Conservation (phyloP, 2,329 filamentous ascomycete genomes). For the Shiraia sp. region DNA sequence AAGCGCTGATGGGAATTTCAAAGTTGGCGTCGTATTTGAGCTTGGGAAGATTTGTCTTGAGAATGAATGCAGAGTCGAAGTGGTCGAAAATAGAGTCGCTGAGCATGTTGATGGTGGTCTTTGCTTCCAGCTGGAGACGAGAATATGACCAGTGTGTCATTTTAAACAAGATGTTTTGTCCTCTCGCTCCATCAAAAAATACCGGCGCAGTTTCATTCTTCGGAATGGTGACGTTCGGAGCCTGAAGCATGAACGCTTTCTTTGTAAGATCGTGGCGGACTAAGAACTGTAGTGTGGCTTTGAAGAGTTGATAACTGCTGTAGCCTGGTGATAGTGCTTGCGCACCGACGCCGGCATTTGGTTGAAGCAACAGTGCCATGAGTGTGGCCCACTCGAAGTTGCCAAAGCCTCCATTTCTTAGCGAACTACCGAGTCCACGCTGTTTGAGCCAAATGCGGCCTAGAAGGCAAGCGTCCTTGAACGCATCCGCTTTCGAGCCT, state of each 20-base stretch:
- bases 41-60: slow-evolving; percentile 56
- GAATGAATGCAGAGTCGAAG: slow-evolving; percentile 84
- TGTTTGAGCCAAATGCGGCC: slow-evolving; percentile 89
- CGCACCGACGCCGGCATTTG: slow-evolving; percentile 72
- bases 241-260: slow-evolving; percentile 63
- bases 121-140: slow-evolving; percentile 74
- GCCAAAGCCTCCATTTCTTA: slow-evolving; percentile 84
- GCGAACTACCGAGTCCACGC: slow-evolving; percentile 72
- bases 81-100: slow-evolving; percentile 75
- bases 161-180: slow-evolving; percentile 85
- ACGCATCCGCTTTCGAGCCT: slow-evolving; percentile 70
- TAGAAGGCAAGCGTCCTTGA: slow-evolving; percentile 81
- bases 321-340: slow-evolving; percentile 77
- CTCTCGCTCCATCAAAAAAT: slow-evolving; percentile 74
- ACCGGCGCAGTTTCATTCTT: slow-evolving; percentile 62
- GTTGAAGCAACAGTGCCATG: slow-evolving; percentile 77
- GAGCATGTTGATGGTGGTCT: slow-evolving; percentile 72
- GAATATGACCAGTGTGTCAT: slow-evolving; percentile 85
- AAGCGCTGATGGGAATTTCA: slow-evolving; percentile 40
- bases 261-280: slow-evolving; percentile 72
- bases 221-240: slow-evolving; percentile 33
- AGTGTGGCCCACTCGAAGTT: slow-evolving; percentile 89
- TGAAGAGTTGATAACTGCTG: slow-evolving; percentile 92
- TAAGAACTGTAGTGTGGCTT: slow-evolving; percentile 87
- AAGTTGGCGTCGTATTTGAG: slow-evolving; percentile 61